Evolutionary conservation across 1,284 basidiomycete species (phyloP).

Genomic region (Phlebopus sp.): DNA sequence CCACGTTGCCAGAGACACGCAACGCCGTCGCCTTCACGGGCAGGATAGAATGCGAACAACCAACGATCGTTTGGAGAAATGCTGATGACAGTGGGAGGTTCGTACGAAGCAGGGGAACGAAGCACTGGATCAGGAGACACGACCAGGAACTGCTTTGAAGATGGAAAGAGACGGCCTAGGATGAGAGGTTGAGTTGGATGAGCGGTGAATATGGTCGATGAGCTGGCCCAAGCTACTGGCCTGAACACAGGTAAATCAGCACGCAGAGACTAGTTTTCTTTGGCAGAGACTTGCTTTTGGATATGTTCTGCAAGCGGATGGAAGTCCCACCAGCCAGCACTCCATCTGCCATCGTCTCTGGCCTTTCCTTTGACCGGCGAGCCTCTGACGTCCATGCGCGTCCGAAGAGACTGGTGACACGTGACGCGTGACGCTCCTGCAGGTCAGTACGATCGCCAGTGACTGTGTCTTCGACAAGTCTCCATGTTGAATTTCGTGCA

Average conservation of each 20-base stretch:
- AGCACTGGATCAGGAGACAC: conserved; percentile 50
- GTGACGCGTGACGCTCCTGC: conserved; percentile 13
- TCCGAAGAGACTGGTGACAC: background rate
- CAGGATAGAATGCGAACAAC: conserved; percentile 75
- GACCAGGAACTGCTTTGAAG: conserved; percentile 59
- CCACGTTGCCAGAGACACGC: conserved; percentile 67
- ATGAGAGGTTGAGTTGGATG: conserved; percentile 59
- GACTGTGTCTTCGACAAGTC: no score
- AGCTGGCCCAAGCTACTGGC: conserved; percentile 66
- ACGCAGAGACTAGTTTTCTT: background rate
- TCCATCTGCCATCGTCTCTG: conserved; percentile 52
- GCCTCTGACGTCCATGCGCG: conserved; percentile 24
- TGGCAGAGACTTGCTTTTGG: conserved; percentile 41
- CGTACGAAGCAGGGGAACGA: conserved; percentile 46
- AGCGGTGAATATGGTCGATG: conserved; percentile 64
- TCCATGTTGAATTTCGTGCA: conserved; percentile 32
- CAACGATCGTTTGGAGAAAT: conserved; percentile 56
- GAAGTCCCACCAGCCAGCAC: conserved; percentile 71
- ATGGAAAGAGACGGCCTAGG: conserved; percentile 64
- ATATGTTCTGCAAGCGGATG: conserved; percentile 56
- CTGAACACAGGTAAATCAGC: conserved; percentile 34
- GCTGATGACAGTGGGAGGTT: conserved; percentile 60
- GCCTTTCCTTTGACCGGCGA: conserved; percentile 57
- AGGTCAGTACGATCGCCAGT: no score
- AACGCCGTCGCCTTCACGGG: conserved; percentile 49